A percentile compares a stretch with the other conserved stretches of the same genome.
These are phyloP conservation scores for Exophiala lecanii-corni DNA, from an alignment of 2,329 filamentous ascomycete genomes.

Conservation along the genomic window DNA sequence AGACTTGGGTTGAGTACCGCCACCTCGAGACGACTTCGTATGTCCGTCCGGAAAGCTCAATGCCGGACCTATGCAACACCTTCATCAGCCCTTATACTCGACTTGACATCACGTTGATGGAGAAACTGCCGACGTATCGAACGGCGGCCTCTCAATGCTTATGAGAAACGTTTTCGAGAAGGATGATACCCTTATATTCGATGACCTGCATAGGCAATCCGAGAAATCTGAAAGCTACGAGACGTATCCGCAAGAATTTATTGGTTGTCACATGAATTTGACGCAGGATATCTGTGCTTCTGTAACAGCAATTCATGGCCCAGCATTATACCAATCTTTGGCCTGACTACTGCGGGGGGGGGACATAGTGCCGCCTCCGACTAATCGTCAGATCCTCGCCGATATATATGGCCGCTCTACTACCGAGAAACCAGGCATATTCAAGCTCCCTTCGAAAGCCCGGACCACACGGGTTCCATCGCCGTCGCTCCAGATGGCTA, in stretches of 20 bases:
- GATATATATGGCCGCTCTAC: too few relatives aligned
- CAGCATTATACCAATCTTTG: too few relatives aligned
- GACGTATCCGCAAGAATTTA: background rate
- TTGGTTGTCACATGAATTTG: background rate
- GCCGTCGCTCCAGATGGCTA: too few relatives aligned
- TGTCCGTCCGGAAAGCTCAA: background rate
- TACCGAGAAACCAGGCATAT: too few relatives aligned
- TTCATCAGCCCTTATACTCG: background rate
- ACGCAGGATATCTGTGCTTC: background rate
- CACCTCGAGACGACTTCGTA: constrained; percentile 1
- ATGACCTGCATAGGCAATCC: background rate
- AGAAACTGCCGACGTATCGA: background rate
- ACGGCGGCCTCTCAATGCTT: background rate
- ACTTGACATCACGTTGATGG: background rate
- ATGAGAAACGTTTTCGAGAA: constrained; percentile 1
- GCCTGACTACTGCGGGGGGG: too few relatives aligned
- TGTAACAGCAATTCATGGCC: too few relatives aligned
- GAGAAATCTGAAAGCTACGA: constrained; percentile 1
- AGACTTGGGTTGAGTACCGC: background rate
- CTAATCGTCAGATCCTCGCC: too few relatives aligned
- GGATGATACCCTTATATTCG: background rate
- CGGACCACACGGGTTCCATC: too few relatives aligned
- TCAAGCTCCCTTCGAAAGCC: too few relatives aligned
- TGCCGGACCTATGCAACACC: background rate
- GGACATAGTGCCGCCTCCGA: too few relatives aligned